Conservation (phyloP, 2,329 filamentous ascomycete species). For the Elsinoe australis region DNA sequence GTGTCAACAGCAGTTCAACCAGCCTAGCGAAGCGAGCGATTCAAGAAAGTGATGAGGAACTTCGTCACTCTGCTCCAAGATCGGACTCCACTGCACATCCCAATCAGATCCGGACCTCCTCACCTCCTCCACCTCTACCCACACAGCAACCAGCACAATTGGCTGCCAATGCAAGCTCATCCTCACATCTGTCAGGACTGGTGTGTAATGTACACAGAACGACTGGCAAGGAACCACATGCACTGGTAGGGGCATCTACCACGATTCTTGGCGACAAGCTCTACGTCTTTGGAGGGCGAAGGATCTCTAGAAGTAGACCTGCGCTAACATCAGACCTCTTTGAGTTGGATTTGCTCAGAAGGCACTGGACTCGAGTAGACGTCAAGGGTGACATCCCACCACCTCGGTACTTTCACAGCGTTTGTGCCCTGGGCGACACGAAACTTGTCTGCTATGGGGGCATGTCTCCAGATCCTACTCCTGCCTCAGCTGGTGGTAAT, state of each 20-base stretch:
- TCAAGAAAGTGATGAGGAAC: slow-evolving; percentile 30
- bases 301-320: slow-evolving; percentile 75
- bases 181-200: slow-evolving; percentile 57
- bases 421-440: slow-evolving; percentile 86
- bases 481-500: slow-evolving; percentile 55
- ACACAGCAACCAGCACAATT: slow-evolving; percentile 25
- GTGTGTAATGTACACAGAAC: slow-evolving; percentile 69
- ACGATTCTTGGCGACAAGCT: slow-evolving; percentile 92
- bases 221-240: slow-evolving; percentile 82
- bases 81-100: slow-evolving; percentile 28
- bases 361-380: slow-evolving; percentile 90
- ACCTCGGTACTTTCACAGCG: slow-evolving; percentile 92
- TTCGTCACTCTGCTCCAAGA: slow-evolving; percentile 26
- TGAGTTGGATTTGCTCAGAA: slow-evolving; percentile 80
- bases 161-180: slow-evolving; percentile 34
- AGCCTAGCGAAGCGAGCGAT: slow-evolving; percentile 39
- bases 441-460: slow-evolving; percentile 97
- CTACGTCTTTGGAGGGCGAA: slow-evolving; percentile 89
- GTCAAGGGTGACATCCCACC: slow-evolving; percentile 77
- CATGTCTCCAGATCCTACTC: slow-evolving; percentile 67
- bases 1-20: slow-evolving; percentile 40
- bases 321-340: slow-evolving; percentile 86
- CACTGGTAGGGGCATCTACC: slow-evolving; percentile 88
- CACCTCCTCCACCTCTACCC: slow-evolving; percentile 14
- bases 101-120: slow-evolving; percentile 22